Conservation (phyloP, 495 filamentous ascomycete genomes). For the Hamigera avellanea region DNA sequence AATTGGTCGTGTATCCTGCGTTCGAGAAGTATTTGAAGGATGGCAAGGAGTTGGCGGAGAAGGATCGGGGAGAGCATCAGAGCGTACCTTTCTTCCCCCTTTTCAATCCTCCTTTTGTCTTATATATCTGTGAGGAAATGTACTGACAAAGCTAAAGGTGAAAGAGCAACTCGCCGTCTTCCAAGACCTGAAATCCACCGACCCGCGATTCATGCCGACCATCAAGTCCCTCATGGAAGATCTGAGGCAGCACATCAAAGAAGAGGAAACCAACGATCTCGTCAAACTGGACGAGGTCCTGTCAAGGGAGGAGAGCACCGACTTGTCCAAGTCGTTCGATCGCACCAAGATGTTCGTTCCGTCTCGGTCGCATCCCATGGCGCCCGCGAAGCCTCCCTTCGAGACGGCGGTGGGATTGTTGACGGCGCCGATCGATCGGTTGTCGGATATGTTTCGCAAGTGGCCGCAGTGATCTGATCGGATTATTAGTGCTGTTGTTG, state of each 20-base stretch:
- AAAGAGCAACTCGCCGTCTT: conserved; percentile 44
- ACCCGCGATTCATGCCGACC: conserved; percentile 31
- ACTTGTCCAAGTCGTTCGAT: conserved; percentile 35
- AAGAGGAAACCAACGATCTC: conserved; percentile 43
- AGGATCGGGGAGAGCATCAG: conserved; percentile 42
- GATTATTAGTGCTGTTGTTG: neutral
- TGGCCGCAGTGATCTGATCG: conserved; percentile 3
- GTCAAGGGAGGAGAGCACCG: conserved; percentile 13
- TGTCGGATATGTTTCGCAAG: conserved; percentile 7
- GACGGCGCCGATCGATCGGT: conserved; percentile 6
- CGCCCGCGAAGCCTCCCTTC: conserved; percentile 11
- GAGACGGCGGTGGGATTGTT: conserved; percentile 7
- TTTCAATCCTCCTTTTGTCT: no score
- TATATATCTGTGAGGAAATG: no score
- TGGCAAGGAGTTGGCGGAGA: conserved; percentile 37
- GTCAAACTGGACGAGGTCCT: conserved; percentile 31
- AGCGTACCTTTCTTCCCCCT: conserved; percentile 13
- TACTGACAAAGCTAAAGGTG: conserved; percentile 21
- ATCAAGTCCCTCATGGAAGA: conserved; percentile 34
- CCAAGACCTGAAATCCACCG: conserved; percentile 31
- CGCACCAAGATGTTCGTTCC: conserved; percentile 45
- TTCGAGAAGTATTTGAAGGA: conserved; percentile 39
- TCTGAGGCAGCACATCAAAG: conserved; percentile 40
- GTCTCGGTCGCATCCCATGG: conserved; percentile 35
- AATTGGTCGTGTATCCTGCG: conserved; percentile 51